Evolutionary conservation across 805 yeast genomes (phyloP).

Genomic region (Yamadazyma ubonensis): DNA sequence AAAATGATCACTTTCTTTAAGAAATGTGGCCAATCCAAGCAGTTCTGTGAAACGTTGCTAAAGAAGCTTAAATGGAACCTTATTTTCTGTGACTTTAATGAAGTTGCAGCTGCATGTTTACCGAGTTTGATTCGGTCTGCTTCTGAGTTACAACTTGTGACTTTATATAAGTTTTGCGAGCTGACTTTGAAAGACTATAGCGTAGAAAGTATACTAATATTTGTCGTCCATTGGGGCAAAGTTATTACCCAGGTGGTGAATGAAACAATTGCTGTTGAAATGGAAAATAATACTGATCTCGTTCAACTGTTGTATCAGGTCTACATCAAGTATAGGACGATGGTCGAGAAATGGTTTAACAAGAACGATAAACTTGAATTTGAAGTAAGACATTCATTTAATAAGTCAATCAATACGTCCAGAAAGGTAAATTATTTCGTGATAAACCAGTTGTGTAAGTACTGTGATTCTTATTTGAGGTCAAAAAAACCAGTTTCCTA

Average conservation of each 20-base stretch:
- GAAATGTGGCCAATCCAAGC: constrained; percentile 18
- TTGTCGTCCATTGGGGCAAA: constrained; percentile 28
- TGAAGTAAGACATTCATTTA: constrained; percentile 32
- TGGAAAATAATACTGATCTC: constrained; percentile 1
- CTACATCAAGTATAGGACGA: neutral
- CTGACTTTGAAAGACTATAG: constrained; percentile 19
- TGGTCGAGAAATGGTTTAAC: constrained; percentile 2
- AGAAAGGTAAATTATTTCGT: constrained; percentile 18
- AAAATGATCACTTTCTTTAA: constrained; percentile 22
- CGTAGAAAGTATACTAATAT: constrained; percentile 20
- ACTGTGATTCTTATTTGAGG: constrained; percentile 31
- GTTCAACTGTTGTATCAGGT: neutral
- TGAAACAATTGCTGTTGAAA: neutral
- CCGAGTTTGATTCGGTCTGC: constrained; percentile 18
- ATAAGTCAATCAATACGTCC: constrained; percentile 16
- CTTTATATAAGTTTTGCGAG: constrained; percentile 22
- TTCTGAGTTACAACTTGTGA: constrained; percentile 15
- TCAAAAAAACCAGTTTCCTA: constrained; percentile 14
- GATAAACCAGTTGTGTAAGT: constrained; percentile 27
- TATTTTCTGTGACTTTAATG: constrained; percentile 27
- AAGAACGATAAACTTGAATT: constrained; percentile 24
- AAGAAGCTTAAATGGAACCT: constrained; percentile 29
- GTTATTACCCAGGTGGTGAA: constrained; percentile 8
- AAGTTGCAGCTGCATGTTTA: constrained; percentile 20
- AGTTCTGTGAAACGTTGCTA: constrained; percentile 20